A percentile compares a stretch with the other conserved stretches of the same genome.
phyloP scores from a whole-genome alignment of 139 green algal species.

The Chlamydomonas asymmetrica region DNA sequence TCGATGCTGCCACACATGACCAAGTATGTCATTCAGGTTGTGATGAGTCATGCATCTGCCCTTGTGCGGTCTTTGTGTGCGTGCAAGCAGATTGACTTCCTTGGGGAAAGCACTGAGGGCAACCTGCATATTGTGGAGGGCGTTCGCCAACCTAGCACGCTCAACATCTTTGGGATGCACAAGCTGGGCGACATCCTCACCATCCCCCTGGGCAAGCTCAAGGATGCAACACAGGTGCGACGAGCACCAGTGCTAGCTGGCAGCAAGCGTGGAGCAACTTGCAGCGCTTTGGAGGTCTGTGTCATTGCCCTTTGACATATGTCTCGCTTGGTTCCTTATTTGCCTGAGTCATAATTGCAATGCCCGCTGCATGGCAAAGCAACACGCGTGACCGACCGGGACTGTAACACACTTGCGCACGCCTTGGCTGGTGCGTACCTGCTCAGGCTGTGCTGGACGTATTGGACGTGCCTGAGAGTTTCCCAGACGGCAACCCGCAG shows the following conservation, averaged over 20 bases:
- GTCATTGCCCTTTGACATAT: too few species aligned
- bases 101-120: constrained; percentile 73
- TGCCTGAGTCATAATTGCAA: too few species aligned
- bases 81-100: constrained; percentile 67
- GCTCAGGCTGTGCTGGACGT: constrained; percentile 48
- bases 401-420: too few species aligned
- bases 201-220: constrained; percentile 41
- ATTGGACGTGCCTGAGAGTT: constrained; percentile 47
- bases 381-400: too few species aligned
- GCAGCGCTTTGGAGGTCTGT: too few species aligned
- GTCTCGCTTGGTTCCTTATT: too few species aligned
- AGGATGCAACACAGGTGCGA: constrained; percentile 38
- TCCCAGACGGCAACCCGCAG: constrained; percentile 69
- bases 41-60: neutral
- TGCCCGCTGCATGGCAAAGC: too few species aligned
- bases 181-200: constrained; percentile 53
- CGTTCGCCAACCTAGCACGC: constrained; percentile 23
- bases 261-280: neutral
- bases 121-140: constrained; percentile 60
- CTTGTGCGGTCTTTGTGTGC: neutral
- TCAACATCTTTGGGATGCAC: constrained; percentile 64
- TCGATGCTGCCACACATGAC: too few species aligned
- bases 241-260: neutral
- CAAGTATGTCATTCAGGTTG: neutral
- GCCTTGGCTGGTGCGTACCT: too few species aligned